A percentile compares a stretch with the other conserved stretches of the same genome.
phyloP scores from a whole-genome alignment of 192 early-diverging fungal species.

The Coemansia sp. region DNA sequence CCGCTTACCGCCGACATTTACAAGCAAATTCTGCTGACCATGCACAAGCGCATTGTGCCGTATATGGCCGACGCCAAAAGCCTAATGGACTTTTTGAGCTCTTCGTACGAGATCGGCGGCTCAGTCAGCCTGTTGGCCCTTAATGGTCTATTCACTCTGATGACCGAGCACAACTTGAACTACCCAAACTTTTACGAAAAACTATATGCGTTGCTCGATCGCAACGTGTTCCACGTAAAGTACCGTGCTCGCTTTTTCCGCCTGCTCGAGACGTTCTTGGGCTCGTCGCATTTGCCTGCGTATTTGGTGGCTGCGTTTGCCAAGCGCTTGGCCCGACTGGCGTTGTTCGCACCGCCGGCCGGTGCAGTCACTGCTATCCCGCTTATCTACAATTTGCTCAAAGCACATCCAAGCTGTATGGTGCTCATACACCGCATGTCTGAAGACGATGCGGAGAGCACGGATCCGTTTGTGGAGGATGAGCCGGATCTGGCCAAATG shows the following conservation, averaged over 20 bases:
- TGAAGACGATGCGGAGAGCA: constrained; percentile 31
- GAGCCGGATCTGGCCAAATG: constrained; percentile 78
- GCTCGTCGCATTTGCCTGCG: constrained; percentile 83
- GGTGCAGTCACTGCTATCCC: constrained; percentile 85
- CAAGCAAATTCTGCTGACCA: constrained; percentile 73
- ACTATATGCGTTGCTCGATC: constrained; percentile 89
- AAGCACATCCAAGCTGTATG: constrained; percentile 89
- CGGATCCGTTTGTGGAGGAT: constrained; percentile 48
- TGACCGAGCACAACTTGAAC: constrained; percentile 93
- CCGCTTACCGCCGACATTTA: constrained; percentile 72
- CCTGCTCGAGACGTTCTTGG: constrained; percentile 84
- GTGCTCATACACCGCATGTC: constrained; percentile 75
- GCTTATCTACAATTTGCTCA: constrained; percentile 88
- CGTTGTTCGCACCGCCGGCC: constrained; percentile 81
- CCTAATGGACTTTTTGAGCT: constrained; percentile 93
- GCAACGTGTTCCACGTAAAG: constrained; percentile 88
- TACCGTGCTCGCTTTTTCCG: constrained; percentile 95
- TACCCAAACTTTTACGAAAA: constrained; percentile 98
- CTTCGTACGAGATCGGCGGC: constrained; percentile 86
- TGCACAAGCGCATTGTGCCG: constrained; percentile 92
- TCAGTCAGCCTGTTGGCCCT: constrained; percentile 87
- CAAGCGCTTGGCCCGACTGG: constrained; percentile 84
- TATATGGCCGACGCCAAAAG: constrained; percentile 72
- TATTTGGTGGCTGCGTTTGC: constrained; percentile 91
- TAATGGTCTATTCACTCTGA: constrained; percentile 94